Evolutionary conservation across 2,329 filamentous ascomycete species (phyloP).

Genomic region (Penicillium digitatum): DNA sequence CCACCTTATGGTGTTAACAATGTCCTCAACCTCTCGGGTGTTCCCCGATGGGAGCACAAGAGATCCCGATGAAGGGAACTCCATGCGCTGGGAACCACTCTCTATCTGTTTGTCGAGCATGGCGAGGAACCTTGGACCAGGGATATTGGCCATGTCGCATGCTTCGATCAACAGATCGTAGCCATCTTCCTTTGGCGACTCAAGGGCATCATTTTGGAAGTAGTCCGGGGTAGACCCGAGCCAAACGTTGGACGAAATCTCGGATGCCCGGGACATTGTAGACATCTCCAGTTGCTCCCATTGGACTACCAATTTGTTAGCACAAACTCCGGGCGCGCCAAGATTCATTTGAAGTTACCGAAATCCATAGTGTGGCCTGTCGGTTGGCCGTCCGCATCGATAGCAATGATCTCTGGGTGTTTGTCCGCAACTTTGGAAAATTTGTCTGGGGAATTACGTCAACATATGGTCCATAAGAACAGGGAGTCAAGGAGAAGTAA

Average conservation of each 20-base stretch:
- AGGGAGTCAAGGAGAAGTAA: constrained; percentile 8
- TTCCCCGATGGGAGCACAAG: constrained; percentile 81
- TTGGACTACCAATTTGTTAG: constrained; percentile 50
- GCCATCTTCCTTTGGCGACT: constrained; percentile 46
- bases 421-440: constrained; percentile 69
- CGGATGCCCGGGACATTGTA: constrained; percentile 81
- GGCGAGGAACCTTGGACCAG: constrained; percentile 63
- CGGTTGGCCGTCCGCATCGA: constrained; percentile 66
- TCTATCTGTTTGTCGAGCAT: constrained; percentile 57
- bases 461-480: neutral
- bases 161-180: constrained; percentile 88
- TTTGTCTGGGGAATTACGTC: constrained; percentile 46
- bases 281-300: constrained; percentile 92
- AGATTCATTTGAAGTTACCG: constrained; percentile 45
- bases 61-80: constrained; percentile 93
- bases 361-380: constrained; percentile 84
- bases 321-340: neutral
- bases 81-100: constrained; percentile 56
- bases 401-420: constrained; percentile 66
- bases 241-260: constrained; percentile 87
- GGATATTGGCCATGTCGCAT: constrained; percentile 74
- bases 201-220: constrained; percentile 42
- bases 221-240: constrained; percentile 80
- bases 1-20: constrained; percentile 85
- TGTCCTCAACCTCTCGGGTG: constrained; percentile 74